Evolutionary conservation across 257 asterid species (phyloP), one percentile per base, ranked within the genome.

Genomic region (Forsythia suspensa): DNA sequence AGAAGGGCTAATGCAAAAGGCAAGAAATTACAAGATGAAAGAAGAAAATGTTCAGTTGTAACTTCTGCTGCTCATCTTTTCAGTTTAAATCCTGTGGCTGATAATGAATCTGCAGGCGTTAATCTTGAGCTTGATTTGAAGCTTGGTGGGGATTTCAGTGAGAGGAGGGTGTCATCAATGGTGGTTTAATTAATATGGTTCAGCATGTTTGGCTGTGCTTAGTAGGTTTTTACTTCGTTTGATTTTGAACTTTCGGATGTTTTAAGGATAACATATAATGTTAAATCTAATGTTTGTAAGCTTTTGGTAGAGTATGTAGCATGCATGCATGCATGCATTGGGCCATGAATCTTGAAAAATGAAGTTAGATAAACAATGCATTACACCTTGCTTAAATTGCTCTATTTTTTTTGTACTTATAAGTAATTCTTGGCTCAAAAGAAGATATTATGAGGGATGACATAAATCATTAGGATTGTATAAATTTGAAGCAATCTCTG

Each of bases 61-160:
- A 93, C 91, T 6, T 88, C 91, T 12, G 80, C 79, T 3, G 92
- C 89, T 8, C 90, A 90, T 8, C 91, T 93, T 0, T 93, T 93
- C 41, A 87, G 92, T 63, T 67, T 78, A 3, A 41, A 36, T 44
- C 73, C 81, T 29, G 77, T 10, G 39, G 71, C 21, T 42, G 43
- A 69, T 18, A 63, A 38, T 71, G 75, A 34, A 38, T 20, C 9
- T 80, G 67, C 67, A 67, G n/a, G 29, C 72, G 44, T 74, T n/a
- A 41, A 80, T 76, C 72, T 90, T 88, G 96, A 89, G 86, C 94
- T 91, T 71, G 91, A 84, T 71, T 83, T 91, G 83, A 89, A 87
- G 79, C 41, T 89, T 9, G 75, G 76, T 34, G 83, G 61, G 16
- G 3, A 55, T 74, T 63, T 72, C 10, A 63, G 71, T 46, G n/a